phyloP scores from a whole-genome alignment of 768 basidiomycete species.

The Termitomyces sp. region DNA sequence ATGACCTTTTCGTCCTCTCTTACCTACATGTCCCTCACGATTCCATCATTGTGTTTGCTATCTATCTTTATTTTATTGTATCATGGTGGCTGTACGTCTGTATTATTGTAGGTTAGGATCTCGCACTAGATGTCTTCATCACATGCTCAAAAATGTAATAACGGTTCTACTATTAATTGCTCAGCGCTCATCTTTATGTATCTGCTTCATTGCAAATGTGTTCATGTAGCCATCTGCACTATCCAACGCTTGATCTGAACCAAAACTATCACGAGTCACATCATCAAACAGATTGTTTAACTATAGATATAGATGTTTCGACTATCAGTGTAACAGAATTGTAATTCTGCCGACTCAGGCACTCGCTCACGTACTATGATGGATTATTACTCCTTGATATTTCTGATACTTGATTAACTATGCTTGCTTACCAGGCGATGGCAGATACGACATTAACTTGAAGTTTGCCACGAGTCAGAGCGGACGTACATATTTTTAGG shows the following conservation, averaged over 20 bases:
- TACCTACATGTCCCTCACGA: neutral
- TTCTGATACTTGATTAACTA: neutral
- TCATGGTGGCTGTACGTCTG: slow-evolving; percentile 6
- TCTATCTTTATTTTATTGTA: slow-evolving; percentile 16
- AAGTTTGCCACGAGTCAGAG: too few species aligned
- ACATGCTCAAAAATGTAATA: slow-evolving; percentile 13
- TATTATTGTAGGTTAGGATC: slow-evolving; percentile 7
- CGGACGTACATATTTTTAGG: too few species aligned
- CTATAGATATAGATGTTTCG: neutral
- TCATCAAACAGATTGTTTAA: neutral
- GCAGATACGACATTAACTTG: too few species aligned
- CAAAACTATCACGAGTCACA: too few species aligned
- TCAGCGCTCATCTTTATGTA: slow-evolving; percentile 2
- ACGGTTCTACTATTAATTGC: slow-evolving; percentile 7
- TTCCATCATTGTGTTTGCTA: slow-evolving; percentile 3
- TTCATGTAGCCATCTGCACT: neutral
- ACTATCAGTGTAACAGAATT: neutral
- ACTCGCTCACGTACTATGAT: neutral
- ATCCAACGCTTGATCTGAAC: too few species aligned
- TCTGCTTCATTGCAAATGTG: neutral
- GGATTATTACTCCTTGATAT: neutral
- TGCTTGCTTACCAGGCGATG: neutral
- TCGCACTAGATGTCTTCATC: slow-evolving; percentile 10
- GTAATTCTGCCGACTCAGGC: neutral
- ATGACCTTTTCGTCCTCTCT: slow-evolving; percentile 30